Conservation (phyloP, 148 eudicot species). For the Rheum nobile region DNA sequence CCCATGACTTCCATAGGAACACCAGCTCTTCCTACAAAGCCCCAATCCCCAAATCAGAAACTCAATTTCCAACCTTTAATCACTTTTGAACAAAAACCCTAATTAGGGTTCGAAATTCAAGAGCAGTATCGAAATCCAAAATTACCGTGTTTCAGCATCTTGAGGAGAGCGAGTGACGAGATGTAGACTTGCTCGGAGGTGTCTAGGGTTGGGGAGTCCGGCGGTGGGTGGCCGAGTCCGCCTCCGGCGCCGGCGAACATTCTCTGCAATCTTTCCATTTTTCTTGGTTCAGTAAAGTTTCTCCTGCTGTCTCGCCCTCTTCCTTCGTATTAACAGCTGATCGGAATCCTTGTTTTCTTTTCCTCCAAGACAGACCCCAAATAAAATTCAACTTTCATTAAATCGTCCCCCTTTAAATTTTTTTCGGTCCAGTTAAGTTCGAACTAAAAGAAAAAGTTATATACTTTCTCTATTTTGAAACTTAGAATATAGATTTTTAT, state of each 20-base stretch:
- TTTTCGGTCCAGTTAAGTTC: too few relatives aligned
- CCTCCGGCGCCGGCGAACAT: conserved; percentile 99
- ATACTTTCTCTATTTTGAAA: too few relatives aligned
- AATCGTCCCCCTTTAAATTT: too few relatives aligned
- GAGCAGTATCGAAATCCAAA: not conserved
- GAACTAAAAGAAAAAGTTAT: too few relatives aligned
- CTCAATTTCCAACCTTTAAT: not conserved
- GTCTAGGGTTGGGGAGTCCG: conserved; percentile 83
- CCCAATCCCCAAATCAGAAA: not conserved
- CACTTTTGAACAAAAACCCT: not conserved
- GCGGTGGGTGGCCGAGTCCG: conserved; percentile 72
- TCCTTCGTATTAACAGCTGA: not conserved
- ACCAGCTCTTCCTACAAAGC: conserved; percentile 71
- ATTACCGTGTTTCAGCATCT: conserved; percentile 93
- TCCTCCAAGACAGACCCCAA: not conserved
- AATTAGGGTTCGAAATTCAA: conserved; percentile 4
- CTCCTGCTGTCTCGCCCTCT: not conserved
- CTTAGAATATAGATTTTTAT: too few relatives aligned
- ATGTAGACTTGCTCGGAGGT: conserved; percentile 93
- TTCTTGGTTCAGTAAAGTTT: not conserved
- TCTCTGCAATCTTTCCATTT: conserved; percentile 77
- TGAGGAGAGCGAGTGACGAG: conserved; percentile 90
- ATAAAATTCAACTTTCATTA: too few relatives aligned
- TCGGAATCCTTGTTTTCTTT: not conserved
- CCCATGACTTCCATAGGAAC: conserved; percentile 99